phyloP scores from a whole-genome alignment of 176 grass and related monocot species.

The Cocos nucifera region DNA sequence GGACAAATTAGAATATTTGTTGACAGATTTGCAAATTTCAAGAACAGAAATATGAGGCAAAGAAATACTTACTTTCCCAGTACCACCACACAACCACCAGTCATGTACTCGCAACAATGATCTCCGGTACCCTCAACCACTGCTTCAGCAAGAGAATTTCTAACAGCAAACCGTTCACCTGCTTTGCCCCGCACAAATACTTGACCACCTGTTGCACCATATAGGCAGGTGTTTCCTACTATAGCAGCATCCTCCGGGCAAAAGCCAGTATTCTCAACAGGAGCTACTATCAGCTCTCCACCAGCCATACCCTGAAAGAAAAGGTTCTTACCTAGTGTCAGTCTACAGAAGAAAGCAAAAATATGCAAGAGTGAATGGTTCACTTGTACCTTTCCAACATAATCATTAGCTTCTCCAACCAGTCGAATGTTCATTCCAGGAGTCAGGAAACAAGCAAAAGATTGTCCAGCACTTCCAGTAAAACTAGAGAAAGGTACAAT shows the following conservation, averaged over 20 bases:
- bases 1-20: neutral
- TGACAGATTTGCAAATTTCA: no score
- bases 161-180: conserved; percentile 95
- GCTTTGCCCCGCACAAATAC: conserved; percentile 91
- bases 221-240: conserved; percentile 98
- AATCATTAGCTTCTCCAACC: conserved; percentile 92
- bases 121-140: conserved; percentile 99
- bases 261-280: conserved; percentile 78
- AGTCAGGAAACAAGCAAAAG: conserved; percentile 92
- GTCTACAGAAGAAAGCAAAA: no score
- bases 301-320: conserved; percentile 83
- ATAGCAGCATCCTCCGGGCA: conserved; percentile 88
- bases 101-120: conserved; percentile 99
- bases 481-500: conserved; percentile 38
- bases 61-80: conserved; percentile 84
- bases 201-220: conserved; percentile 98
- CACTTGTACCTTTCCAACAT: conserved; percentile 82
- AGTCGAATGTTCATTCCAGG: conserved; percentile 95
- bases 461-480: conserved; percentile 94
- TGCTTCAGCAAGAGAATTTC: conserved; percentile 90
- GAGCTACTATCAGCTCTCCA: conserved; percentile 86
- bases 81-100: conserved; percentile 94
- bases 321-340: neutral
- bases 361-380: no score
- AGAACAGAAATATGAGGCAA: neutral